Evolutionary conservation across 305 asterid genomes (phyloP).

Genomic region (Plantago lanceolata): DNA sequence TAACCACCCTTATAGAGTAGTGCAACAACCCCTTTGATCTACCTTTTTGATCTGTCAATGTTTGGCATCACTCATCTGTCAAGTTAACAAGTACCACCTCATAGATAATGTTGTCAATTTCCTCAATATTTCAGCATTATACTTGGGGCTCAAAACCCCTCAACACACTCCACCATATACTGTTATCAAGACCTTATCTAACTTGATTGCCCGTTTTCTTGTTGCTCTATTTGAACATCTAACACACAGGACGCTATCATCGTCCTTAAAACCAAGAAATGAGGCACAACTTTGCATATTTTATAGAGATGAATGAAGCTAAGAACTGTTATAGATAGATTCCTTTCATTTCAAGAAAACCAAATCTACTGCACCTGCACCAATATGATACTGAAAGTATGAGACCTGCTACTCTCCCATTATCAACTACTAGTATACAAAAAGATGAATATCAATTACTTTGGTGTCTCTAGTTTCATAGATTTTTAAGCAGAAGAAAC

Average conservation of each 20-base stretch:
- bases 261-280: too few relatives aligned
- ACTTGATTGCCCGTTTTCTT: too few relatives aligned
- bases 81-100: background rate
- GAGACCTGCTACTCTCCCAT: background rate
- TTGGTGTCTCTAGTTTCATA: background rate
- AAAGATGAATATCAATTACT: background rate
- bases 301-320: background rate
- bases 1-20: background rate
- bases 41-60: background rate
- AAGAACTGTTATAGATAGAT: background rate
- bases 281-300: too few relatives aligned
- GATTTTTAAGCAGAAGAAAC: background rate
- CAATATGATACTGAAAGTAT: too few relatives aligned
- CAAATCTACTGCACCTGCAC: too few relatives aligned
- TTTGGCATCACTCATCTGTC: background rate
- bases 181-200: too few relatives aligned
- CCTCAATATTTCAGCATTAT: background rate
- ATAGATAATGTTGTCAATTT: background rate
- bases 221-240: too few relatives aligned
- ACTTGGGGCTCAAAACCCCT: background rate
- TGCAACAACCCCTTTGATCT: background rate
- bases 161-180: too few relatives aligned
- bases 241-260: too few relatives aligned
- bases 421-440: background rate
- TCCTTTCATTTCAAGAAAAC: background rate